These are phyloP conservation scores for Globisporangium nodosum DNA, from an alignment of 352 stramenopile species.

Conservation along the genomic window DNA sequence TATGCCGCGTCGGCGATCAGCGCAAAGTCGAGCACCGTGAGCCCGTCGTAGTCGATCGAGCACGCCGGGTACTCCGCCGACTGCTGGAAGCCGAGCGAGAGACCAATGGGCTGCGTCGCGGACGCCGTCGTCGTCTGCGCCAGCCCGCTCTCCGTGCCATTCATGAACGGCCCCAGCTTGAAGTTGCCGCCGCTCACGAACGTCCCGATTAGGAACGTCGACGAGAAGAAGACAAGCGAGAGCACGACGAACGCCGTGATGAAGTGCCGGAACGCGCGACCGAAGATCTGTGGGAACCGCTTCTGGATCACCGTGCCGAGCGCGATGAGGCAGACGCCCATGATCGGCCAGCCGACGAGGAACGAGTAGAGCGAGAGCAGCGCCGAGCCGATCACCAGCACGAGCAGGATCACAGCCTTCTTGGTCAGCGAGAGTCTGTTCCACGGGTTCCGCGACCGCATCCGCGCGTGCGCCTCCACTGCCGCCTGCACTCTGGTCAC, in stretches of 20 bases:
- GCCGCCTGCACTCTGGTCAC: constrained; percentile 30
- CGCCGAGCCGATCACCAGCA: constrained; percentile 48
- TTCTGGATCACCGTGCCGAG: constrained; percentile 60
- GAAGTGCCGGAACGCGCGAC: constrained; percentile 64
- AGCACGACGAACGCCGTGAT: constrained; percentile 67
- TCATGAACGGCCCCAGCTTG: constrained; percentile 39
- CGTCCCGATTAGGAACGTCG: constrained; percentile 67
- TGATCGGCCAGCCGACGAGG: constrained; percentile 68
- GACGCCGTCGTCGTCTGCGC: constrained; percentile 19
- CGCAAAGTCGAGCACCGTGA: constrained; percentile 71
- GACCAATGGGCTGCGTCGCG: constrained; percentile 32
- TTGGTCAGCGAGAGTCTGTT: constrained; percentile 32
- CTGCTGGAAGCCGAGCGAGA: constrained; percentile 41
- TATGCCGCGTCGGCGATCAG: constrained; percentile 77
- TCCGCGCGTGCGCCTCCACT: constrained; percentile 25
- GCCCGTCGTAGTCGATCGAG: constrained; percentile 47
- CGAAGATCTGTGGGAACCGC: constrained; percentile 76
- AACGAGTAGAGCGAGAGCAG: constrained; percentile 57
- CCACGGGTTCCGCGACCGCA: constrained; percentile 52
- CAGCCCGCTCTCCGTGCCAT: constrained; percentile 29
- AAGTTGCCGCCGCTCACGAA: constrained; percentile 59
- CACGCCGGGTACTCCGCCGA: constrained; percentile 69
- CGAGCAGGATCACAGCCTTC: constrained; percentile 40
- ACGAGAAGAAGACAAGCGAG: constrained; percentile 81
- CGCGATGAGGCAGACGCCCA: constrained; percentile 64